phyloP scores from a whole-genome alignment of 1,139 yeast species.

The Hemisphaericaspora lyxosophila region DNA sequence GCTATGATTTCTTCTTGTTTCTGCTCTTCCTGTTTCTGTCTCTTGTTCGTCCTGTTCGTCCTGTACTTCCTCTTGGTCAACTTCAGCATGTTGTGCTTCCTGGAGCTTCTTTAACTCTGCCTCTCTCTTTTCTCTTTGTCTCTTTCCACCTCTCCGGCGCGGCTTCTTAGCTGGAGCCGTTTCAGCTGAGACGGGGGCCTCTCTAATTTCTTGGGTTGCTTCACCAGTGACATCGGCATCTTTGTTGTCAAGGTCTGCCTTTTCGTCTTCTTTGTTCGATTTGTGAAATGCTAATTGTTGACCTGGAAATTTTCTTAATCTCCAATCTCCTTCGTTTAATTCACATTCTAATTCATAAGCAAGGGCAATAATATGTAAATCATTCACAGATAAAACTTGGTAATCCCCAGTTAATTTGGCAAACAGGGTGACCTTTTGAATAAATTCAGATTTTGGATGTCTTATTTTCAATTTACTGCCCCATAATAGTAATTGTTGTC shows the following conservation, averaged over 20 bases:
- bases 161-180: conserved; percentile 23
- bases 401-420: conserved; percentile 90
- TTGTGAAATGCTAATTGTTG: conserved; percentile 31
- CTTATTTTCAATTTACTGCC: conserved; percentile 61
- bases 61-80: conserved; percentile 8
- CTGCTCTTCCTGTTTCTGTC: conserved; percentile 7
- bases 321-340: conserved; percentile 63
- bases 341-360: conserved; percentile 85
- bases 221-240: conserved; percentile 9
- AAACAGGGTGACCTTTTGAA: conserved; percentile 68
- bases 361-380: conserved; percentile 87
- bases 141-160: conserved; percentile 64
- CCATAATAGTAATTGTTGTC: conserved; percentile 78
- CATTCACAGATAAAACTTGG: conserved; percentile 83
- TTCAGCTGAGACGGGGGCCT: conserved; percentile 2
- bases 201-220: conserved; percentile 13
- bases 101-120: conserved; percentile 30
- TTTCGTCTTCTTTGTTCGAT: conserved; percentile 11
- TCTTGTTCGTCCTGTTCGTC: conserved; percentile 11
- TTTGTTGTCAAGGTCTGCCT: conserved; percentile 5
- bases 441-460: conserved; percentile 70
- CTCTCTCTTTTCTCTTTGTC: conserved; percentile 57
- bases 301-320: conserved; percentile 74
- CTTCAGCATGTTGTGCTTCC: conserved; percentile 15
- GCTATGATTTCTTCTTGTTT: conserved; percentile 7